phyloP scores from a whole-genome alignment of 2,329 filamentous ascomycete species.

The Trichocomaceae sp. region DNA sequence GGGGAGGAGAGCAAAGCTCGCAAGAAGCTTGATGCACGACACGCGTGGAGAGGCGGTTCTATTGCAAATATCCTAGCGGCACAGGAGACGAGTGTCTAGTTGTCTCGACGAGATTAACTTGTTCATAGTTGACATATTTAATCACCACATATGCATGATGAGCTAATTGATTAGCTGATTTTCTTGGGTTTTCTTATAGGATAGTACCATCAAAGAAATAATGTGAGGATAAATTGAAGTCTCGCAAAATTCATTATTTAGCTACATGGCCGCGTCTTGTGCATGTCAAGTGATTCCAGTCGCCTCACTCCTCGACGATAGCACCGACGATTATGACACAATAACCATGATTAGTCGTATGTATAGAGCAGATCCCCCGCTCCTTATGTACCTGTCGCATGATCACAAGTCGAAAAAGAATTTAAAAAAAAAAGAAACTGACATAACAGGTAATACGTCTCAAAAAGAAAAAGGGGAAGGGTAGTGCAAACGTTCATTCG shows the following conservation, averaged over 20 bases:
- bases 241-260: neutral
- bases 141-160: neutral
- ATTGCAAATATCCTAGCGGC: slow-evolving; percentile 43
- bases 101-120: neutral
- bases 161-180: neutral
- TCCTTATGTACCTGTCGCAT: neutral
- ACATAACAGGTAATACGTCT: neutral
- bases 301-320: neutral
- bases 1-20: slow-evolving; percentile 46
- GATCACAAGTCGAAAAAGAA: neutral
- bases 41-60: slow-evolving; percentile 55
- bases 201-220: neutral
- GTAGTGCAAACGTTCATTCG: neutral
- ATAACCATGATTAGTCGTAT: neutral
- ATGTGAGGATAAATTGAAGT: neutral
- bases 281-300: neutral
- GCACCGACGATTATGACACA: neutral
- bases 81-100: slow-evolving; percentile 45
- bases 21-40: slow-evolving; percentile 51
- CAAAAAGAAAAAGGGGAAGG: neutral
- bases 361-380: neutral
- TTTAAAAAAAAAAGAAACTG: neutral
- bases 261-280: neutral
- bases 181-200: neutral
- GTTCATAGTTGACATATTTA: neutral